Conservation (phyloP, 179 eudicot genomes). For the Gypsophila paniculata region DNA sequence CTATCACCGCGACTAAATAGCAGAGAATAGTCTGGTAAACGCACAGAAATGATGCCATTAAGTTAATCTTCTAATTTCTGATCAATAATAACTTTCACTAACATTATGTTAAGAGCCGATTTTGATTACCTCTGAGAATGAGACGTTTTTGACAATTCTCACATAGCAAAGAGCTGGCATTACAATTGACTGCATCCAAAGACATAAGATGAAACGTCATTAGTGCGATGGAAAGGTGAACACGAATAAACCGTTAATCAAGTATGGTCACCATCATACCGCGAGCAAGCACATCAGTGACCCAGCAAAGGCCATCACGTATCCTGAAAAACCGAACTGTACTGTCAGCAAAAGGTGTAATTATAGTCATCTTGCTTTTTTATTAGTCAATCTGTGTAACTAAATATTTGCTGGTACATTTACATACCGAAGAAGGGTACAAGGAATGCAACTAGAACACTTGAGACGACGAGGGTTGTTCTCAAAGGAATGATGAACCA, state of each 20-base stretch:
- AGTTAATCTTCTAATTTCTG: neutral
- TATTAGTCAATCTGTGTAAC: neutral
- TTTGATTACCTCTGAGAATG: conserved; percentile 29
- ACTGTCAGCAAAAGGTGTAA: conserved; percentile 3
- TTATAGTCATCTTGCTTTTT: neutral
- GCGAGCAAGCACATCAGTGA: conserved; percentile 71
- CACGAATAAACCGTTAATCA: neutral
- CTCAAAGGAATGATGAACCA: conserved; percentile 63
- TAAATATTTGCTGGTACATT: neutral
- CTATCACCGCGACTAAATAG: conserved; percentile 28
- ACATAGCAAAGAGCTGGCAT: conserved; percentile 62
- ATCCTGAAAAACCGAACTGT: conserved; percentile 43
- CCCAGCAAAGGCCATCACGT: conserved; percentile 80
- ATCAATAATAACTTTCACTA: neutral
- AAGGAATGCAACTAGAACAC: conserved; percentile 65
- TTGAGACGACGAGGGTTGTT: conserved; percentile 59
- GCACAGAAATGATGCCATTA: neutral
- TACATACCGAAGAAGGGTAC: conserved; percentile 79
- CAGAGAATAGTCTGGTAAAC: conserved; percentile 28
- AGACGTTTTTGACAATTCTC: conserved; percentile 35
- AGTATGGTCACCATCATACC: conserved; percentile 35
- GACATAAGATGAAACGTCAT: neutral
- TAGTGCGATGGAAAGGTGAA: neutral
- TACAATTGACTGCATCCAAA: conserved; percentile 50
- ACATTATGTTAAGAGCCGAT: neutral